Percentiles rank a stretch among this genome's conserved stretches.
phyloP scores from a whole-genome alignment of 164 flowering plant species.

The Brasenia schreberi region DNA sequence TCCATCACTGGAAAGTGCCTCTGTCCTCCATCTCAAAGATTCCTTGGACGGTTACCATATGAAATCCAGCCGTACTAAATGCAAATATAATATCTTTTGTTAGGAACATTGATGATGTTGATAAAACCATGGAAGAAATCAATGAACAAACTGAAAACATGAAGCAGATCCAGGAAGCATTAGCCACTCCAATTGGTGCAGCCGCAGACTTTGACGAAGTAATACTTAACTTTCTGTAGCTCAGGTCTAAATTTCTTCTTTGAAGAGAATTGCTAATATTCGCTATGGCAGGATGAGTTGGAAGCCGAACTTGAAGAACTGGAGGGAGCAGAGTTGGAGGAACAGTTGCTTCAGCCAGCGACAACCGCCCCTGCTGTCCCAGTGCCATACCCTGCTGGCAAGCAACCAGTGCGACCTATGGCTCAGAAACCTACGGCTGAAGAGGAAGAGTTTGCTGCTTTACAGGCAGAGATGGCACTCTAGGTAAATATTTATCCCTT shows the following conservation, averaged over 20 bases:
- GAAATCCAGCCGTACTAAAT: too few species aligned
- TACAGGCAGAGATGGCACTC: slow-evolving; percentile 38
- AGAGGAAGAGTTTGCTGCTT: slow-evolving; percentile 34
- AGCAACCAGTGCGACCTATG: slow-evolving; percentile 22
- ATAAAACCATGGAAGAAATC: slow-evolving; percentile 63
- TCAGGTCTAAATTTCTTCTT: background rate
- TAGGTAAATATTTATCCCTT: slow-evolving; percentile 1
- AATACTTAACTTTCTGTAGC: background rate
- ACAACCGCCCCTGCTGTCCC: slow-evolving; percentile 25
- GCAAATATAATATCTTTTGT: background rate
- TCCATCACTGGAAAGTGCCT: too few species aligned
- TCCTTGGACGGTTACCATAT: too few species aligned
- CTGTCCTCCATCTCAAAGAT: too few species aligned
- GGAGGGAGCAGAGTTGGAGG: slow-evolving; percentile 46
- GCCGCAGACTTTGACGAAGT: slow-evolving; percentile 67
- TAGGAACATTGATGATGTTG: slow-evolving; percentile 63
- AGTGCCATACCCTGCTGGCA: slow-evolving; percentile 20
- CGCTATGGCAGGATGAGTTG: slow-evolving; percentile 29
- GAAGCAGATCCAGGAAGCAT: slow-evolving; percentile 61
- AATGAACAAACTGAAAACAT: slow-evolving; percentile 60
- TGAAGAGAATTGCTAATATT: background rate
- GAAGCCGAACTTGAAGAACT: slow-evolving; percentile 43
- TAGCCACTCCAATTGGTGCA: slow-evolving; percentile 49
- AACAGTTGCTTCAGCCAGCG: slow-evolving; percentile 35
- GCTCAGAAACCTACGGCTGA: slow-evolving; percentile 26